Evolutionary conservation across 805 yeast species (phyloP), one percentile per base, ranked within the genome.

Genomic region (Yarrowia bubula): DNA sequence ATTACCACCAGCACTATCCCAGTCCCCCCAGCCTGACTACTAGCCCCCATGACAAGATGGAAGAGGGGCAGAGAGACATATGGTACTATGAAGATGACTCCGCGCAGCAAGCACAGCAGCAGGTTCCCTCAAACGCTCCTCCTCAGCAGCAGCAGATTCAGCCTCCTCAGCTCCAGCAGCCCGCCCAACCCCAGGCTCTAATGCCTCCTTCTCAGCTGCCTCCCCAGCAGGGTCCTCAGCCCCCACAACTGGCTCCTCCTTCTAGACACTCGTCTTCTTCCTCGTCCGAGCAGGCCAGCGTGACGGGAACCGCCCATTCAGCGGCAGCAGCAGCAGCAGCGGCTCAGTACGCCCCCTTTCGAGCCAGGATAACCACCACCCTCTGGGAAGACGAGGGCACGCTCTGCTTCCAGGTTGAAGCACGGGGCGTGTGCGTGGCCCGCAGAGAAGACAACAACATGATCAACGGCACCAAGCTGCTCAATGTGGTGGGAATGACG

Each of bases 361-460:
- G 74, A 65, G 86, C 86, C 32, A 73, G 85, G 58, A 90, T 89
- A 63, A 87, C 92, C 57, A 88, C 95, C 14, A 88, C 95, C 15
- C 83, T 87, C 81, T 90, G 96, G 96, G 95, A 89, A 74, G 96
- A 89, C 73, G 96, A 90, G 70, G 86, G 87, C 71, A 90, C 96
- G 0, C 76, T 89, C 48, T 89, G 96, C 73, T 89, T 88, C 76
- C 96, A 89, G 75, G 93, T 90, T 33, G 93, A 88, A 70, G 90
- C 90, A 64, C 86, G 87, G 68, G 89, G 90, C 66, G 89, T 89
- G 33, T 81, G 87, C 13, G 93, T 90, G 28, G 92, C 90, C 17
- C 81, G 96, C 67, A 81, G 96, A 69, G 92, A 90, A n/a, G 96
- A 90, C 73, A 88, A 88, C 74, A 87, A 89, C 74, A 88, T 89